Base-by-base conservation (phyloP, 148 eudicot species). In the Fagopyrum esculentum region DNA sequence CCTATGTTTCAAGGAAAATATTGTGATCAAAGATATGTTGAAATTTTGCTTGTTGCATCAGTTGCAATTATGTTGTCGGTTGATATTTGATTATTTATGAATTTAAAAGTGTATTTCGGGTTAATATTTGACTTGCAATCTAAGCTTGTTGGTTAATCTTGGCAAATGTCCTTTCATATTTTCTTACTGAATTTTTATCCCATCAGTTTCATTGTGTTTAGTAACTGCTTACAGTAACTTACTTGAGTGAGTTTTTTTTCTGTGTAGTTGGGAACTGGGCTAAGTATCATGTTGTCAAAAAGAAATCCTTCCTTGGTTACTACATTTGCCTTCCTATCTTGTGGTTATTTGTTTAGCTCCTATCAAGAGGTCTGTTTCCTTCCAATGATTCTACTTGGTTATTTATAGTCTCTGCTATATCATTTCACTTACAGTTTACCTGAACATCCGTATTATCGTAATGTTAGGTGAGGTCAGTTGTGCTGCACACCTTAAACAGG, bases 281-380 rank as follows among this genome's bases (percentile, higher is more conserved):
- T 95, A 49, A 89, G 99, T 83, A 90, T 95, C 80, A 83, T 95
- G 90, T 77, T 92, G n/a, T 80, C 99, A 7, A 90, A 85, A 84
- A 83, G 85, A 77, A 90, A 86, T 80, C 97, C 99, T 61, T 95
- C 94, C 60, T 84, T 95, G 79, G 78, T 84, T 55, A 82, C 83
- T 63, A 89, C 99, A 76, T 95, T 95, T 80, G 83, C 89, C 77
- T 79, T 92, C 82, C 93, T 95, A 61, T 95, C 97, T 40, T 95
- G 96, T 75, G 99, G 99, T 76, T 95, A 95, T 85, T 76, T 95
- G 77, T 68, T 90, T 81, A 90, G 99, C 83, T 95, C 99, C 56
- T 95, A 92, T 77, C 88, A 83, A 81, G 99, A 95, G 99, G 99
- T 95, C 74, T 71, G 83, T 56, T 66, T 69, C n/a, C 69, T 74